phyloP scores from a whole-genome alignment of 2,329 filamentous ascomycete species.

The Ceratocystis diversiconidia region DNA sequence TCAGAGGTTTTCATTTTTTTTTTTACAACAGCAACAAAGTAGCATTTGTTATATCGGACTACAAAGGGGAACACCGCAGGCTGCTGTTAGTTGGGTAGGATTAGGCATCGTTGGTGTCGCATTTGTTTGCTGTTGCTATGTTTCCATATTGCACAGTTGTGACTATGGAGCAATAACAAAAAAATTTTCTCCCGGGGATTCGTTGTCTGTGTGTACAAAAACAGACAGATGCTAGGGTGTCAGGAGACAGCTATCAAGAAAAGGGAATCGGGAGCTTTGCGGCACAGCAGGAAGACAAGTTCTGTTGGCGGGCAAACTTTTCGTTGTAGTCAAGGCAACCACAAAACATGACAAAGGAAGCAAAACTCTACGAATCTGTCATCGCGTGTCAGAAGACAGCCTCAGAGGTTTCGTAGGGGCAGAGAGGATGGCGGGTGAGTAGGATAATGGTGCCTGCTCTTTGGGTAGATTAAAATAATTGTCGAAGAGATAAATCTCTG shows the following conservation, averaged over 20 bases:
- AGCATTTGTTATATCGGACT: neutral
- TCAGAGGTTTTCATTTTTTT: neutral
- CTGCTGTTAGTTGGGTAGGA: too few species aligned
- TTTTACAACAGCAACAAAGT: neutral
- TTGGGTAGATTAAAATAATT: too few species aligned
- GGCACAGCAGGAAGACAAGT: neutral
- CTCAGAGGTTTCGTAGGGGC: neutral
- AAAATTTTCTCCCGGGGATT: neutral
- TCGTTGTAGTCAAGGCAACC: neutral
- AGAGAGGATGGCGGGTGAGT: neutral
- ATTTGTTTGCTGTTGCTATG: too few species aligned
- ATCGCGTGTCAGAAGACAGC: neutral
- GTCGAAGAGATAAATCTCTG: too few species aligned
- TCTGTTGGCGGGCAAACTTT: neutral
- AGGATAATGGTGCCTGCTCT: too few species aligned
- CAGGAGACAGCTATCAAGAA: constrained; percentile 3
- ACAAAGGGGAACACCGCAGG: too few species aligned
- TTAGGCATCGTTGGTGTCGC: too few species aligned
- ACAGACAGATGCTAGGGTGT: neutral
- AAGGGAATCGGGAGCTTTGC: neutral
- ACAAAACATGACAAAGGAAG: neutral
- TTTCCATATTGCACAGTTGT: too few species aligned
- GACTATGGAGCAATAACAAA: neutral
- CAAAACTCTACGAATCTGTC: neutral
- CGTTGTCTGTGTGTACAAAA: neutral